Percentiles rank a stretch among this genome's conserved stretches.
phyloP scores from a whole-genome alignment of 176 grass and related monocot species.

The Raddia guianensis region DNA sequence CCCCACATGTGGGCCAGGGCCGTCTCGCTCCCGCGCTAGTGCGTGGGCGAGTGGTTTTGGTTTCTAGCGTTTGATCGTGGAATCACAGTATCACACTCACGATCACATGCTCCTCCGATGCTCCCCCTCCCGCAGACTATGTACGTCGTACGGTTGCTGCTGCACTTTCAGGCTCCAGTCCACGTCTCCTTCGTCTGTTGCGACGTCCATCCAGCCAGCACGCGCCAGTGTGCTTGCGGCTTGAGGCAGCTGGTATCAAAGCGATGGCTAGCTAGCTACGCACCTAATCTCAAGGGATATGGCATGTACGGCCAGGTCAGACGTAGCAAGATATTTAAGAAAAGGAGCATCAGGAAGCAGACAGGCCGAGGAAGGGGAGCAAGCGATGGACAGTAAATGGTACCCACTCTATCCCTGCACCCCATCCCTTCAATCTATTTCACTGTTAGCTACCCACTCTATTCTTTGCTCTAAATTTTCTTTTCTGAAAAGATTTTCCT shows the following conservation, averaged over 20 bases:
- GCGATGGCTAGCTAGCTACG: too few relatives aligned
- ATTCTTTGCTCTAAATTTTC: too few relatives aligned
- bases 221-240: background rate
- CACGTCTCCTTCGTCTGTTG: background rate
- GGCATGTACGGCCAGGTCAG: too few relatives aligned
- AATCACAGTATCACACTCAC: conserved; percentile 31
- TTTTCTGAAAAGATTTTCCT: too few relatives aligned
- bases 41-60: background rate
- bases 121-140: background rate
- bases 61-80: conserved; percentile 12
- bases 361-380: too few relatives aligned
- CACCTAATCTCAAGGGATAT: too few relatives aligned
- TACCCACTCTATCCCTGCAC: too few relatives aligned
- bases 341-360: too few relatives aligned
- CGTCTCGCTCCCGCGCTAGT: background rate
- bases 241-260: background rate
- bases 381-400: too few relatives aligned
- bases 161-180: background rate
- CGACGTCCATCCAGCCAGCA: background rate
- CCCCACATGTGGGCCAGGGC: conserved; percentile 27
- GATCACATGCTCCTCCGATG: background rate
- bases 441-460: too few relatives aligned
- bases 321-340: too few relatives aligned
- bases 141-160: background rate
- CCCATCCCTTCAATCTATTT: too few relatives aligned